Evolutionary conservation across 768 basidiomycete genomes (phyloP), one percentile per base, ranked within the genome.

Genomic region (Sarcodon sp.): DNA sequence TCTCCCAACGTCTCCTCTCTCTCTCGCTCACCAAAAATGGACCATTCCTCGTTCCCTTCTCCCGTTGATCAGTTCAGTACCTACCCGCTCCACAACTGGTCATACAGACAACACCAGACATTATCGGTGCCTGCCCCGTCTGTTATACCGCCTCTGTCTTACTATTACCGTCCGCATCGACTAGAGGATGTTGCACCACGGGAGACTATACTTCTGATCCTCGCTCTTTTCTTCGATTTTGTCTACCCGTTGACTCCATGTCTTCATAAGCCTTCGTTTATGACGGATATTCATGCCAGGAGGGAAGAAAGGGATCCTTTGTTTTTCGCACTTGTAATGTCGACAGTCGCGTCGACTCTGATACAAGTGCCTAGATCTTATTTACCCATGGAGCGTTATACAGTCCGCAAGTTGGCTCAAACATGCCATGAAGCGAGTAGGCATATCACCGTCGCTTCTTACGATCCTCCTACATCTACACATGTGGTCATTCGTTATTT

Each of bases 161-260:
- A 76, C 58, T 82, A 81, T 59, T 82, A 80, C 58, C 75, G 80
- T n/a, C 74, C 82, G 1, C 82, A 81, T 57, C 72, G 84, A 33
- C 68, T 94, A 43, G 86, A 91, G 58, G 80, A 86, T 51, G 77
- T 92, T 47, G 84, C 88, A 8, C 84, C 87, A 15, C 73, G 87
- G 47, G 83, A 87, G 50, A 84, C 82, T 5, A 80, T 92, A 44
- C 76, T 78, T 36, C 77, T 87, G 50, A 85, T 94, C 55, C 80
- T 92, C 52, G 75, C 83, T 35, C 76, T 93, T 10, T 96, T 90
- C 68, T 94, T 93, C 60, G 91, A 93, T 62, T 94, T 88, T 60
- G 87, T 93, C 44, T 91, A 91, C 63, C 85, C 87, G 7, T 72
- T 94, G 33, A 93, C 87, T 7, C 91, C 91, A 5, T 90, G 87